phyloP scores from a whole-genome alignment of 129 eudicot genomes.

The Saussurea involucrata region DNA sequence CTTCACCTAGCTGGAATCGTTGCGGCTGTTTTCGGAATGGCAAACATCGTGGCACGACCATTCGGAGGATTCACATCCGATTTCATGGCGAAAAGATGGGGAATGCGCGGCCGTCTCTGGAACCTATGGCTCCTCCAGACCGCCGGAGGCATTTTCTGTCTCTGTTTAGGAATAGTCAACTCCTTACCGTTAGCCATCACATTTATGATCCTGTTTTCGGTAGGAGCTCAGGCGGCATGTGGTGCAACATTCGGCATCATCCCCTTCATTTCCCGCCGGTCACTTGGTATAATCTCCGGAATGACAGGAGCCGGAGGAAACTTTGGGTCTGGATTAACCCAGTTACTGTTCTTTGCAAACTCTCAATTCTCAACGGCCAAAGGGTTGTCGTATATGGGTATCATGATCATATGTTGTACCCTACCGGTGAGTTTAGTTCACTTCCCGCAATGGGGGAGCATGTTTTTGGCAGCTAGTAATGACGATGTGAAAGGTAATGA shows the following conservation, averaged over 20 bases:
- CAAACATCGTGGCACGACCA: constrained; percentile 56
- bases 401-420: constrained; percentile 55
- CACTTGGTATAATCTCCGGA: constrained; percentile 55
- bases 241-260: constrained; percentile 58
- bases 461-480: constrained; percentile 43
- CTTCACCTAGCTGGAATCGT: constrained; percentile 55
- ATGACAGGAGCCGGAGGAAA: constrained; percentile 76
- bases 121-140: constrained; percentile 67
- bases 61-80: constrained; percentile 62
- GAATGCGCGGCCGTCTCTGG: constrained; percentile 72
- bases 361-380: constrained; percentile 43
- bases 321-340: constrained; percentile 69
- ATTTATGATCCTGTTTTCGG: constrained; percentile 45
- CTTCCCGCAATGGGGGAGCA: constrained; percentile 83
- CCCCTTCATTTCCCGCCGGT: constrained; percentile 53
- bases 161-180: constrained; percentile 39
- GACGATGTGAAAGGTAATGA: constrained; percentile 31
- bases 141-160: constrained; percentile 47
- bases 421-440: constrained; percentile 55
- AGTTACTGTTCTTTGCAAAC: constrained; percentile 60
- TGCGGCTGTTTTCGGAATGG: constrained; percentile 66
- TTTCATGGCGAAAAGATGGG: constrained; percentile 39
- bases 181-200: constrained; percentile 40
- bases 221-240: constrained; percentile 59
- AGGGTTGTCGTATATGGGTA: constrained; percentile 64